phyloP scores from a whole-genome alignment of 345 rosid species.

The Erodium maritimum region DNA sequence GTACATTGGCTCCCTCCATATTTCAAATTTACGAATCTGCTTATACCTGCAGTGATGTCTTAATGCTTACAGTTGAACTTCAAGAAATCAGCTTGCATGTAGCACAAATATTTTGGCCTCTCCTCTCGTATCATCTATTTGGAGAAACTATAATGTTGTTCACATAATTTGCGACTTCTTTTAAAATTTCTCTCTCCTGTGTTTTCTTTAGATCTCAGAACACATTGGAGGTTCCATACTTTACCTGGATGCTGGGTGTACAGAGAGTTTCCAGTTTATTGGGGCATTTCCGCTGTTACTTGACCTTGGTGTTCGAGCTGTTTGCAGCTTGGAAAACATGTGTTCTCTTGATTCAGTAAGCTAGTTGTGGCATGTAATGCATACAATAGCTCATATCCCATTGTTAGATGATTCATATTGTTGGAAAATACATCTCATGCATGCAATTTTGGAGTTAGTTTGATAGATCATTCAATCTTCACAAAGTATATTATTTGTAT shows the following conservation, averaged over 20 bases:
- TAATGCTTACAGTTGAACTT: not conserved
- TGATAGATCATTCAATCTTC: not conserved
- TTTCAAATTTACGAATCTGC: no score
- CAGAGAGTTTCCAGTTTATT: slow-evolving; percentile 76
- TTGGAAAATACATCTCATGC: not conserved
- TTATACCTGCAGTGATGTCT: not conserved
- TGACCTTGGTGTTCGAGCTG: slow-evolving; percentile 55
- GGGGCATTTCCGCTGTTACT: slow-evolving; percentile 78
- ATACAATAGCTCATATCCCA: not conserved
- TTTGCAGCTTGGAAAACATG: slow-evolving; percentile 80
- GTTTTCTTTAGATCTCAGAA: slow-evolving; percentile 45
- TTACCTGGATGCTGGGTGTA: slow-evolving; percentile 86
- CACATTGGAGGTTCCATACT: slow-evolving; percentile 51
- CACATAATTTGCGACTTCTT: not conserved
- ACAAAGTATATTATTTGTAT: no score
- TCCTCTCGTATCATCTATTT: not conserved
- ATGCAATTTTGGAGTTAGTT: not conserved
- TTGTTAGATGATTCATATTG: not conserved
- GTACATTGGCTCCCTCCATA: no score
- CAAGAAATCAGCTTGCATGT: no score
- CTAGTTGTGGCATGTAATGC: slow-evolving; percentile 3
- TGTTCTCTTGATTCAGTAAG: slow-evolving; percentile 68
- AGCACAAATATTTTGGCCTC: no score
- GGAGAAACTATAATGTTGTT: not conserved
- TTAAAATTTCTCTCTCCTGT: not conserved